Base-by-base conservation (phyloP, 768 basidiomycete genomes). In the Asterophora parasitica region DNA sequence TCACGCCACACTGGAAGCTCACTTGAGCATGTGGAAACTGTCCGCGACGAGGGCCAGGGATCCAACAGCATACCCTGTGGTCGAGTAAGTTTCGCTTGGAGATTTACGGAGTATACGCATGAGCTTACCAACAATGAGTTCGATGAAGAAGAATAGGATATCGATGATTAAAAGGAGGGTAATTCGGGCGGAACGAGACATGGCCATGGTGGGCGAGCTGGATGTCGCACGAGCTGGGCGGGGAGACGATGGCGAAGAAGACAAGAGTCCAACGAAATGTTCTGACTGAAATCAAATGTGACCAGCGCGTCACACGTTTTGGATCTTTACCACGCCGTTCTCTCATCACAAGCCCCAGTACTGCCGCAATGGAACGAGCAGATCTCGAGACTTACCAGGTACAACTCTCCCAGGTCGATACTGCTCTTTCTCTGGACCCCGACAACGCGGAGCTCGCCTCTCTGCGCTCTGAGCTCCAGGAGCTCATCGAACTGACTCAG, bases 11-110 rank as follows among this genome's bases (percentile, higher is more conserved):
- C 20, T 5, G 41, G 11, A 42, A 36, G 69, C 84, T 51, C 54
- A 94, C 93, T 97, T 97, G 70, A 97, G 83, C 94, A 96, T 98
- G 70, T 98, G 95, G 67, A 98, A 98, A 55, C 88, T 88, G 70
- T 97, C 95, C 7, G 95, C 95, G 39, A 99, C 84, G 45, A 98
- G 84, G 1, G 94, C 94, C 1, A 97, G 80, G 0, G 92, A 95
- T 26, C 92, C 92, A 46, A 96, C 92, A n/a, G 87, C 82, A 83
- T 95, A 95, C 34, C 94, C 92, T 87, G 50, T 58, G 19, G 51
- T 31, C 43, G 39, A 52, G 20, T 47, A 51, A 45, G 16, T 52
- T 49, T 51, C 31, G 54, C n/a, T n/a, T n/a, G 17, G 55, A 42
- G 49, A 13, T 7, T 55, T 23, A 28, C 41, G 42, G 27, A 35